Percentiles rank a stretch among this genome's conserved stretches.
Evolutionary conservation across 768 basidiomycete species (phyloP).

Genomic region (Tephrocybe sp.): DNA sequence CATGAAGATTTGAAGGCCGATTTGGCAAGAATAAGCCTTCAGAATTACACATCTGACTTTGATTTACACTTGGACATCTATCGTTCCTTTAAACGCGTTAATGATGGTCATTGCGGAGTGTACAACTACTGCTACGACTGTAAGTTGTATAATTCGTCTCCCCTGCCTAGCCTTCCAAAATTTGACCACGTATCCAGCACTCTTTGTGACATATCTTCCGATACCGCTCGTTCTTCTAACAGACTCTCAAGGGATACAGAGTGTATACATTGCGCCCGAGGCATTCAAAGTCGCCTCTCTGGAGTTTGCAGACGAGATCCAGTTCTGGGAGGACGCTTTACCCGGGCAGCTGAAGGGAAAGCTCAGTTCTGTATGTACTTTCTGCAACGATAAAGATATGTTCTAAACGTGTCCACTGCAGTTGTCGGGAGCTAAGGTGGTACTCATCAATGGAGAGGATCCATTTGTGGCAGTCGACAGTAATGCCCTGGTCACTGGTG

Average conservation of each 20-base stretch:
- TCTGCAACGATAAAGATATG: neutral
- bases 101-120: constrained; percentile 59
- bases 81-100: constrained; percentile 48
- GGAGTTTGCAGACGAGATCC: constrained; percentile 49
- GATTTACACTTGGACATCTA: constrained; percentile 56
- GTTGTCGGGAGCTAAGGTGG: constrained; percentile 52
- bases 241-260: constrained; percentile 40
- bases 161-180: neutral
- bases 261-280: constrained; percentile 50
- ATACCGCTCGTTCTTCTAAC: constrained; percentile 48
- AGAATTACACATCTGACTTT: constrained; percentile 48
- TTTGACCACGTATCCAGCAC: constrained; percentile 23
- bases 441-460: constrained; percentile 48
- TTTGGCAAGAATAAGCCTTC: constrained; percentile 44
- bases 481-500: constrained; percentile 48
- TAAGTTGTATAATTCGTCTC: constrained; percentile 8
- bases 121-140: constrained; percentile 49
- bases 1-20: constrained; percentile 55
- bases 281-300: constrained; percentile 49
- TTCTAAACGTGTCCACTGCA: constrained; percentile 11
- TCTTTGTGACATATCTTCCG: constrained; percentile 48
- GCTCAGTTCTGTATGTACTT: constrained; percentile 37
- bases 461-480: constrained; percentile 50
- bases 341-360: constrained; percentile 46
- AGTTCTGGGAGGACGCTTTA: constrained; percentile 53